Percentiles rank a stretch among this genome's conserved stretches.
phyloP scores from a whole-genome alignment of 805 yeast species.

The Candida pini region DNA sequence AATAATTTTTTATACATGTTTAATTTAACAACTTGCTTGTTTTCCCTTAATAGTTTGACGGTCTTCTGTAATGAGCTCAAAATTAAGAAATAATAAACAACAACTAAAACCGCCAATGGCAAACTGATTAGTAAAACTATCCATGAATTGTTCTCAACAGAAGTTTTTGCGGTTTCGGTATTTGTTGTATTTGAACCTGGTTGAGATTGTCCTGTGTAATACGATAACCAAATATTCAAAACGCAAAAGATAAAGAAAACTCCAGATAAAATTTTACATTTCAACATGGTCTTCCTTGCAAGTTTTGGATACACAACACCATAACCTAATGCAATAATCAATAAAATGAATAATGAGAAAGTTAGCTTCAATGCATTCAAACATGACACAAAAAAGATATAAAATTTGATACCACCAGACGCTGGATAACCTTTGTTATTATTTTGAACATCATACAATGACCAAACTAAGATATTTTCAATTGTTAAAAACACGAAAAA shows the following conservation, averaged over 20 bases:
- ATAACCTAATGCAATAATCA: constrained; percentile 86
- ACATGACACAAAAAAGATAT: constrained; percentile 72
- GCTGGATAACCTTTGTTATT: constrained; percentile 33
- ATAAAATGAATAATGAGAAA: constrained; percentile 78
- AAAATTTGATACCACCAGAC: constrained; percentile 50
- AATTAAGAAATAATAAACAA: constrained; percentile 69
- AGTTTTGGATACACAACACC: constrained; percentile 89
- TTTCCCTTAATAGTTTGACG: constrained; percentile 65
- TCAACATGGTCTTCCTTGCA: constrained; percentile 68
- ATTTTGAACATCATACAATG: constrained; percentile 81
- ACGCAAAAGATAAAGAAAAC: constrained; percentile 51
- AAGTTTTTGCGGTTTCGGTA: constrained; percentile 38
- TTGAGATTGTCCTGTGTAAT: constrained; percentile 28
- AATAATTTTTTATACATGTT: constrained; percentile 78
- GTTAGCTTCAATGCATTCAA: constrained; percentile 78
- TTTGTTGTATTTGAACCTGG: constrained; percentile 28
- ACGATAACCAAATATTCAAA: constrained; percentile 45
- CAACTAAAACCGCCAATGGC: constrained; percentile 67
- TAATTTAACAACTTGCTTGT: constrained; percentile 88
- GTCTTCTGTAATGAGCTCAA: constrained; percentile 71
- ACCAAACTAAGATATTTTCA: constrained; percentile 87
- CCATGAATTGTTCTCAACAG: constrained; percentile 43
- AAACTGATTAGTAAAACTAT: constrained; percentile 50
- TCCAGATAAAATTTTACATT: constrained; percentile 54
- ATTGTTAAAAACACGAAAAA: constrained; percentile 76